Base-by-base conservation (phyloP, 2,329 filamentous ascomycete species). In the Alternaria viburni region DNA sequence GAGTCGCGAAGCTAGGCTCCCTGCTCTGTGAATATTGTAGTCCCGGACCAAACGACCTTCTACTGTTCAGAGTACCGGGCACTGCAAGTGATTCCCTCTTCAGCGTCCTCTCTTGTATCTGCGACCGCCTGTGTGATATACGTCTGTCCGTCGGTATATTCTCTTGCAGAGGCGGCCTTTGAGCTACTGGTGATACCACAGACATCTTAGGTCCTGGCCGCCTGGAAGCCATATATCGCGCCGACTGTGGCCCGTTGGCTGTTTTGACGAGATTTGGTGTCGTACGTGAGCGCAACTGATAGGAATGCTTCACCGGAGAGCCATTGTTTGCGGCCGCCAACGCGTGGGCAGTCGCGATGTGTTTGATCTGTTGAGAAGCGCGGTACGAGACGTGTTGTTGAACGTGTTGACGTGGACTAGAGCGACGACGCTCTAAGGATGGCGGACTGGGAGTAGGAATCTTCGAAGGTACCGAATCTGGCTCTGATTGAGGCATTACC, bases 361-460 rank as follows among this genome's bases (percentile, higher is more conserved):
- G 59, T 54, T 67, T 75, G n/a, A 61, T 57, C 44, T 73, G 67
- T 23, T 69, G 63, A 36, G 65, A 45, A 25, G 67, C 66, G 23
- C 67, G 57, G 9, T 69, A 63, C 19, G 65, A 54, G 13, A 66
- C 66, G 25, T 69, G 62, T 9, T 59, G 55, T 9, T 57, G 57
- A 13, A 61, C 26, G 57, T 75, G 70, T 52, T 75, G 74, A 11
- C 74, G 74, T 52, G 76, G 70, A 54, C 74, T 79, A n/a, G 69
- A 65, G 15, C 55, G 50, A 55, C 72, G 72, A 54, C 61, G 66
- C 26, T 57, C 63, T 21, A 57, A 57, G 3, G 64, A 59, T 19
- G 68, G 68, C 11, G 73, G 74, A 54, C 65, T 76, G 19, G 76
- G 74, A 28, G 73, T 71, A 6, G 75, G 76, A 44, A 79, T 78